Base-by-base conservation (phyloP, 2,329 filamentous ascomycete genomes). In the Sphaerulina musiva region DNA sequence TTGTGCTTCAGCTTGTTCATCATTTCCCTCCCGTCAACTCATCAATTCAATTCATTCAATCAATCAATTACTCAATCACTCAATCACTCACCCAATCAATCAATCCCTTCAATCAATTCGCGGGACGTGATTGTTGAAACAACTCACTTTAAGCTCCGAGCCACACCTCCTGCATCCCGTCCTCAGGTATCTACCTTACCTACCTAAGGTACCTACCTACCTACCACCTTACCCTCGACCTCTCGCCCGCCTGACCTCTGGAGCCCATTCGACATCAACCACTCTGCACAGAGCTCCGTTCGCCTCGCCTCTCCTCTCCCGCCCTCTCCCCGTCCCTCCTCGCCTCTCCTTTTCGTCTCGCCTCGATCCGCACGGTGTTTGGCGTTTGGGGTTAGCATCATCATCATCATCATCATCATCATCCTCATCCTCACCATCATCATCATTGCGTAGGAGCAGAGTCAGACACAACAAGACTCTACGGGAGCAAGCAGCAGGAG, bases 311-410 rank as follows among this genome's bases (percentile, higher is more conserved):
- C 29, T 47, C 31, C 45, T 47, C 51, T 48, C 50, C 55, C 38
- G 20, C n/a, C 23, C 34, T 20, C 17, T 26, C 26, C 26, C 6
- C 34, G 3, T 26, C 53, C 32, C 31, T 43, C 57, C 29, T 23
- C 49, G 32, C 23, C 43, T 48, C 31, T 53, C 56, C 53, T 53
- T 51, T 2, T 36, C 34, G 8, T 36, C 41, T 51, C 54, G 48
- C 48, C 34, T 38, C 48, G 32, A 56, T 61, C 51, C 50, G 42
- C 51, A 40, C 50, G 61, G 61, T 57, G 61, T 63, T 60, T 51
- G 61, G 61, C 54, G 59, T 59, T 59, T 31, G 41, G 54, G 54
- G 48, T 51, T 48, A 47, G 29, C 20, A 32, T 51, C 39, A 26
- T n/a, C n/a, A n/a, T n/a, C n/a, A n/a, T n/a, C n/a, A n/a, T n/a